These are phyloP conservation scores for Chlamydomonas schloesseri DNA, from an alignment of 139 green algal genomes.

Conservation along the genomic window DNA sequence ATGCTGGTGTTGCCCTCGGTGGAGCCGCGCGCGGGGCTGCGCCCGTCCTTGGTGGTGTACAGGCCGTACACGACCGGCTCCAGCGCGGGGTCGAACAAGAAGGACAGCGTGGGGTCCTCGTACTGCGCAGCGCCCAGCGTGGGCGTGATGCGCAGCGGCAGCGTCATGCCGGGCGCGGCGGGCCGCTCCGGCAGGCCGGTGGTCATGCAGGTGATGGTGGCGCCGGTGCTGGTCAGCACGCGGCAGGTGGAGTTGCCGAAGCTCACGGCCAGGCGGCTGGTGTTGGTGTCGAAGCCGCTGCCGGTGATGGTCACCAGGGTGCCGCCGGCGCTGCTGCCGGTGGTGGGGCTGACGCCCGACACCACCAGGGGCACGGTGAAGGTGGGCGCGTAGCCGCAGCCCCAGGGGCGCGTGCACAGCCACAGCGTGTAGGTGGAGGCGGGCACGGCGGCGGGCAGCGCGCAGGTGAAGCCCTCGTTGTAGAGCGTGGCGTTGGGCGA, in stretches of 20 bases:
- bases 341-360: background rate
- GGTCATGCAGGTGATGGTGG: conserved; percentile 35
- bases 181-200: background rate
- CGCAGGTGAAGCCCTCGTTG: background rate
- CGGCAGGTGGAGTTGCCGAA: conserved; percentile 26
- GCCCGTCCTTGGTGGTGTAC: conserved; percentile 3
- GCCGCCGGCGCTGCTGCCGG: conserved; percentile 45
- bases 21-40: conserved; percentile 42
- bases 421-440: conserved; percentile 37
- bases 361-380: conserved; percentile 28
- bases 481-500: background rate
- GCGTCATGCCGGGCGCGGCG: background rate
- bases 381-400: background rate
- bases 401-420: conserved; percentile 35
- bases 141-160: conserved; percentile 10
- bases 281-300: conserved; percentile 37
- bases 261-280: background rate
- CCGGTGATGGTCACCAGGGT: conserved; percentile 31
- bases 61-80: conserved; percentile 55
- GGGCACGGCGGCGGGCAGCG: conserved; percentile 26
- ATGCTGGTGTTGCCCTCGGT: conserved; percentile 69
- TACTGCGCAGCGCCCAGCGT: background rate
- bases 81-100: conserved; percentile 45
- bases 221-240: background rate
- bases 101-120: conserved; percentile 9